These are phyloP conservation scores for Botryotinia narcissicola DNA, from an alignment of 2,329 filamentous ascomycete species.

Conservation along the genomic window DNA sequence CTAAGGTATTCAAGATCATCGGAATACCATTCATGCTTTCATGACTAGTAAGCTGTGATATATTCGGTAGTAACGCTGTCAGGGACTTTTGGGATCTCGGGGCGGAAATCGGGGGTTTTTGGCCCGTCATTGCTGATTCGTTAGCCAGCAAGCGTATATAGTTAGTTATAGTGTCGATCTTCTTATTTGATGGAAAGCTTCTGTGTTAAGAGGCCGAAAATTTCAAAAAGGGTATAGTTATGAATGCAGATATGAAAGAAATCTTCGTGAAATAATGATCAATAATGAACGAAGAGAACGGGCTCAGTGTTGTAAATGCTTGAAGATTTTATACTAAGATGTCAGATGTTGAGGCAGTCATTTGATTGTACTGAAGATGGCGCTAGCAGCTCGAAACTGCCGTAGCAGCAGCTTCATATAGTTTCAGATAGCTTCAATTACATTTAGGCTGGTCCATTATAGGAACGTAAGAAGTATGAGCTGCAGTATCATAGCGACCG, in stretches of 20 bases:
- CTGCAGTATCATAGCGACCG: not conserved
- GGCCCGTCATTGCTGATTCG: no score
- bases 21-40: not conserved
- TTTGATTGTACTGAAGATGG: not conserved
- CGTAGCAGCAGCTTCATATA: not conserved
- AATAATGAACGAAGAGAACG: not conserved
- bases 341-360: not conserved
- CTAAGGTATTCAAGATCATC: not conserved
- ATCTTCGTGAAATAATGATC: no score
- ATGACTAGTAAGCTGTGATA: not conserved
- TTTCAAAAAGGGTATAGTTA: not conserved
- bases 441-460: rapidly evolving
- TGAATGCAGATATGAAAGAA: not conserved
- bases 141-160: not conserved
- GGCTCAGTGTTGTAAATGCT: not conserved
- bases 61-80: not conserved
- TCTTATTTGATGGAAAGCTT: rapidly evolving
- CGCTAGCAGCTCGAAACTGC: not conserved
- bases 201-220: no score
- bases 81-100: not conserved
- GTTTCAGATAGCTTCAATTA: not conserved
- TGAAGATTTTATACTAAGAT: not conserved
- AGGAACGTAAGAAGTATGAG: not conserved
- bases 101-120: not conserved
- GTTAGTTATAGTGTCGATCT: no score